phyloP scores from a whole-genome alignment of 2,329 filamentous ascomycete species.

The Paecilomyces sp. region DNA sequence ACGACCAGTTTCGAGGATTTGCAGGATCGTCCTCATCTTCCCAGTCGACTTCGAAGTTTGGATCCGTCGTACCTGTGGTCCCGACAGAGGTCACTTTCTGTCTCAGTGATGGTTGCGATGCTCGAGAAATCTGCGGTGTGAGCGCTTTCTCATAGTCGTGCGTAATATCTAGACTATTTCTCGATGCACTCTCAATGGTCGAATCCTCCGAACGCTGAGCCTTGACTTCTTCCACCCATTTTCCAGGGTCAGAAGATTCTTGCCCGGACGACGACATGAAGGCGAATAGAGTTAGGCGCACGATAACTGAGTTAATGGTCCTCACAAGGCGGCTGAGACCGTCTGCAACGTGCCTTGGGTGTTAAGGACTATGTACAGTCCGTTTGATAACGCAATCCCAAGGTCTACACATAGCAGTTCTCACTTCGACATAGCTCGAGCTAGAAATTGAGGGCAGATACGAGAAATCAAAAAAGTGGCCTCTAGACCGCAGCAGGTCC shows the following conservation, averaged over 20 bases:
- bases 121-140: conserved; percentile 21
- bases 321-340: not conserved
- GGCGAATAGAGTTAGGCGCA: not conserved
- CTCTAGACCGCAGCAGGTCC: not conserved
- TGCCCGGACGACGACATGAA: not conserved
- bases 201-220: conserved; percentile 1
- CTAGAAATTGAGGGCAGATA: not conserved
- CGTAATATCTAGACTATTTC: conserved; percentile 1
- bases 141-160: conserved; percentile 15
- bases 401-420: not conserved
- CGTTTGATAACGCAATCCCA: not conserved
- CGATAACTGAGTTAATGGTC: not conserved
- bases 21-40: conserved; percentile 48
- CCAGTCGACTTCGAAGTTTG: conserved; percentile 68
- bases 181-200: conserved; percentile 5
- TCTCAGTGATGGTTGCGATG: conserved; percentile 28
- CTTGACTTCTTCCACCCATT: not conserved
- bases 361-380: not conserved
- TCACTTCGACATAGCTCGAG: not conserved
- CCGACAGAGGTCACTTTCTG: conserved; percentile 38
- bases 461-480: not conserved
- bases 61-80: conserved; percentile 42
- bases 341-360: not conserved
- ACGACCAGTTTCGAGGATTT: conserved; percentile 52
- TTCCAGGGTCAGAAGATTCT: not conserved